Conservation (phyloP, 257 asterid species). For the Nicotiana attenuata region DNA sequence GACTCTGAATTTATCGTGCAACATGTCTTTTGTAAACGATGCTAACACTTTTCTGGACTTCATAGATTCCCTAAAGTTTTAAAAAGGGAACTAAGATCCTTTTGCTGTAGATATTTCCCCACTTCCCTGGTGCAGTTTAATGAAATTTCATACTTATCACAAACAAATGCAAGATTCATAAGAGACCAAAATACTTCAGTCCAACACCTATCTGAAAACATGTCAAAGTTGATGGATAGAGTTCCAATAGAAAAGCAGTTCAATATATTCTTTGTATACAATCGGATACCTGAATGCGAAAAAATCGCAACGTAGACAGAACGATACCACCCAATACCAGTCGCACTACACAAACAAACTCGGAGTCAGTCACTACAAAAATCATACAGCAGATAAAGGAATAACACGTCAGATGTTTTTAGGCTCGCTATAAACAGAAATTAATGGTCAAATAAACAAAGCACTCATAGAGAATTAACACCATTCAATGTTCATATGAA, state of each 20-base stretch:
- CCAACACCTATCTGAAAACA: neutral
- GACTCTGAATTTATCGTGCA: no score
- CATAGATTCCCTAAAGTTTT: neutral
- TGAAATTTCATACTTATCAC: neutral
- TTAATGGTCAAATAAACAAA: neutral
- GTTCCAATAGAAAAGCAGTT: neutral
- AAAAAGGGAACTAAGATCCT: neutral
- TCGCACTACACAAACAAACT: constrained; percentile 57
- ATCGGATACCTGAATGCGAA: constrained; percentile 62
- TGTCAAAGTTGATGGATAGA: neutral
- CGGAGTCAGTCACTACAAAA: constrained; percentile 6
- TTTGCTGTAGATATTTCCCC: neutral
- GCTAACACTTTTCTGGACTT: neutral
- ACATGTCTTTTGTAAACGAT: neutral
- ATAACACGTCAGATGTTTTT: neutral
- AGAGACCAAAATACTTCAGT: neutral
- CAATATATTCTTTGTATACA: neutral
- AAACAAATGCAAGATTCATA: neutral
- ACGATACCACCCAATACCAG: constrained; percentile 68
- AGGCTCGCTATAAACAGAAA: neutral
- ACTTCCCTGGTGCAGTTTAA: neutral
- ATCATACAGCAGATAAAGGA: constrained; percentile 3
- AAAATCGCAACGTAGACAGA: constrained; percentile 63
- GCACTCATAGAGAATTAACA: neutral
- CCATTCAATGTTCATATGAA: neutral